A percentile compares a stretch with the other conserved stretches of the same genome.
These are phyloP conservation scores for Pseudozyma pruni DNA, from an alignment of 1,284 basidiomycete species.

Conservation along the genomic window DNA sequence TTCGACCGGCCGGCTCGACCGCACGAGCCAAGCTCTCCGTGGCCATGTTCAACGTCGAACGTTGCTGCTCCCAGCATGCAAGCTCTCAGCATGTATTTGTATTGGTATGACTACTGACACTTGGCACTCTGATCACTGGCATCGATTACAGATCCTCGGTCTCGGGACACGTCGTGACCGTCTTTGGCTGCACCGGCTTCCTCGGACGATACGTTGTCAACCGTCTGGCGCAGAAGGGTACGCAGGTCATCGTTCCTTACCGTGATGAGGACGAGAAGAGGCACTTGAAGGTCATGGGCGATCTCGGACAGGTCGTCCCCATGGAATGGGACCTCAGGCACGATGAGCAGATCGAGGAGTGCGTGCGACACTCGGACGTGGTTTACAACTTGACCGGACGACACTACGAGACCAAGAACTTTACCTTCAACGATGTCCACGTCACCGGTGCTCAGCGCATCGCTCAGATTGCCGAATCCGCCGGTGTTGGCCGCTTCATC, in stretches of 20 bases:
- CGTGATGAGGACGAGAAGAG: constrained; percentile 94
- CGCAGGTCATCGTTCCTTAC: constrained; percentile 94
- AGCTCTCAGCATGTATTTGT: no score
- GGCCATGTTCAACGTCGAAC: no score
- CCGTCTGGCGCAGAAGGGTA: constrained; percentile 79
- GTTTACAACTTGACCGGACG: constrained; percentile 94
- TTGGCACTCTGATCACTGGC: not conserved
- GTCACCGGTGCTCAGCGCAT: constrained; percentile 76
- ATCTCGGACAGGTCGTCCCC: constrained; percentile 94
- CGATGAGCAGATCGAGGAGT: constrained; percentile 90
- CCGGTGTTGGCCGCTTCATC: constrained; percentile 85
- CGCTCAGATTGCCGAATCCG: constrained; percentile 80
- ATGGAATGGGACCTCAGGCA: constrained; percentile 95
- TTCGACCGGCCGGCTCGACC: not conserved
- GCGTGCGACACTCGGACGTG: constrained; percentile 92
- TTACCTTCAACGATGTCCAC: constrained; percentile 81
- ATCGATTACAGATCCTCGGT: constrained; percentile 53
- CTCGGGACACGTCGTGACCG: constrained; percentile 82
- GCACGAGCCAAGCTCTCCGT: constrained; percentile 8
- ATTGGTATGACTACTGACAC: constrained; percentile 6
- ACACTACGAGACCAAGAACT: constrained; percentile 94
- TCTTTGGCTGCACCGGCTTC: constrained; percentile 97
- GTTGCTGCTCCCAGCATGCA: no score
- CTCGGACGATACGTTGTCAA: constrained; percentile 89
- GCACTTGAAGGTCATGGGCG: constrained; percentile 90